phyloP scores from a whole-genome alignment of 2,329 filamentous ascomycete species.

The Botrytis cinerea region DNA sequence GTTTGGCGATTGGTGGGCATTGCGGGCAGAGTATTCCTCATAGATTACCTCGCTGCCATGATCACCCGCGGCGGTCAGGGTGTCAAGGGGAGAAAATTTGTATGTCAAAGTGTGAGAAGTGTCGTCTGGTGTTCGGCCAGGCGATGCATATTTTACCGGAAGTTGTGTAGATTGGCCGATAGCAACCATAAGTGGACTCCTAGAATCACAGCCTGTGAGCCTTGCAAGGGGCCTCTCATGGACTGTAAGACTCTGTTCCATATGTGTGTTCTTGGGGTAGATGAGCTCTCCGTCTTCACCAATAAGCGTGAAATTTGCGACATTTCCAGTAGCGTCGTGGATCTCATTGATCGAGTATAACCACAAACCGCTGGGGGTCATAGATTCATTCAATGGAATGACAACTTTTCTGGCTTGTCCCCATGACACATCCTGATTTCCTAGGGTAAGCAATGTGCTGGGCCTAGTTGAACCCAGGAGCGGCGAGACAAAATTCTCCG shows the following conservation, averaged over 20 bases:
- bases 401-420: slow-evolving; percentile 71
- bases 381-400: slow-evolving; percentile 87
- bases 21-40: slow-evolving; percentile 62
- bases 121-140: slow-evolving; percentile 59
- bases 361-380: slow-evolving; percentile 79
- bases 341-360: slow-evolving; percentile 90
- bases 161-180: slow-evolving; percentile 69
- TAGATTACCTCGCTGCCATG: slow-evolving; percentile 61
- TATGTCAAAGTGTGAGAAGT: slow-evolving; percentile 75
- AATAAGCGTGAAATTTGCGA: slow-evolving; percentile 69
- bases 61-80: slow-evolving; percentile 68
- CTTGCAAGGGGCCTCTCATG: slow-evolving; percentile 79
- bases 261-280: slow-evolving; percentile 59
- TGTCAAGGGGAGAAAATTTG: slow-evolving; percentile 75
- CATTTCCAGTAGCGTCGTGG: slow-evolving; percentile 85
- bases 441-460: slow-evolving; percentile 57
- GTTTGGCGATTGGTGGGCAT: slow-evolving; percentile 60
- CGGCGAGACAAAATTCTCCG: slow-evolving; percentile 80
- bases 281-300: slow-evolving; percentile 67
- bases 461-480: slow-evolving; percentile 63
- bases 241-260: slow-evolving; percentile 79
- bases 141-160: slow-evolving; percentile 69
- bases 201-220: slow-evolving; percentile 74
- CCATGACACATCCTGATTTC: slow-evolving; percentile 75
- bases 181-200: slow-evolving; percentile 79